Base-by-base conservation (phyloP, 1,139 yeast species). In the Yamadazyma friedrichii region DNA sequence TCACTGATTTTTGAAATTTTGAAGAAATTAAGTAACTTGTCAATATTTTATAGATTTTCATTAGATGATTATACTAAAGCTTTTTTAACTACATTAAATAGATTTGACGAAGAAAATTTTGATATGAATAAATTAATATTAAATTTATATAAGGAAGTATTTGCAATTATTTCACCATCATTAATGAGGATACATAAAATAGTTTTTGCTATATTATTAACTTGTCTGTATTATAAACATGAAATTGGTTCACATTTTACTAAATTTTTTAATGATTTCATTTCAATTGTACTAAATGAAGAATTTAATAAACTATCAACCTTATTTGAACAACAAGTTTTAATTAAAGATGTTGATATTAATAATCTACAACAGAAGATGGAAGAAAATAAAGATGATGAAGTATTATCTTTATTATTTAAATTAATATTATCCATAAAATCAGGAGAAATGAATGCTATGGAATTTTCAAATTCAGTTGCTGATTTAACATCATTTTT, bases 1-100 rank as follows among this genome's bases (percentile, higher is more conserved):
- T 73, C 88, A 0, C 51, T 54, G 16, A 58, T 87, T 1, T 84
- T 70, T 51, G 54, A 65, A 0, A 50, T 82, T 5, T 55, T 88
- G 10, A 59, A 68, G 41, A 43, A 47, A 0, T 42, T 82, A 29
- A 70, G 69, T 38, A 54, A 56, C 28, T 72, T 78, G 42, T 75
- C 73, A 44, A 57, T 57, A 31, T 77, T 80, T 47, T 88, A 87
- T 57, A 76, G 73, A 36, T 81, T 84, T 52, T 67, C 91, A 0
- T 62, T 82, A 34, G 63, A 69, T 6, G 68, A 65, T 15, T 78
- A 79, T 47, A 56, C 76, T 39, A 48, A 53, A 0, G 62, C 77
- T 6, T 72, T 82, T 40, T 45, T 52, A 10, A 44, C 45, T 1
- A 74, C 78, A 0, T 63, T 86, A 38, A 33, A 42, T 1, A 45